phyloP scores from a whole-genome alignment of 805 yeast genomes.

The Yamadazyma insecticola region DNA sequence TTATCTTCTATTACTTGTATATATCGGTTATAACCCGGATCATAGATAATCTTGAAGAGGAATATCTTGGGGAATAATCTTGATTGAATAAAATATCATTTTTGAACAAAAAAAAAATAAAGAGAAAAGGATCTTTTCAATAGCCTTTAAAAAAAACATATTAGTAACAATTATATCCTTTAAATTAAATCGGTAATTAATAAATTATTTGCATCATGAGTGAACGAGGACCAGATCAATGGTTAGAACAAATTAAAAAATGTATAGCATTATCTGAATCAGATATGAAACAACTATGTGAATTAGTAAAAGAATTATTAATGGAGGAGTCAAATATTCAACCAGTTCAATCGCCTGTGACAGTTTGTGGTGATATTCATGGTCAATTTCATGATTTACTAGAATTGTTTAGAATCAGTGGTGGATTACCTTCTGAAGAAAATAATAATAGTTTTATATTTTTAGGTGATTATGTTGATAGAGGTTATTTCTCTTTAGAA shows the following conservation, averaged over 20 bases:
- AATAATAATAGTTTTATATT: conserved; percentile 55
- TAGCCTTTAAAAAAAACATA: too few species aligned
- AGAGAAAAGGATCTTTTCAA: too few species aligned
- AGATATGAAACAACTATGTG: conserved; percentile 96
- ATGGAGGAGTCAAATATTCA: conserved; percentile 97
- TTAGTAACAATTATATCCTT: too few species aligned
- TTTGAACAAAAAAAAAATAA: too few species aligned
- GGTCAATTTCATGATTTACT: conserved; percentile 95
- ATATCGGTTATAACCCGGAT: too few species aligned
- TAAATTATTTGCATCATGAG: too few species aligned
- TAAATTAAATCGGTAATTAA: too few species aligned
- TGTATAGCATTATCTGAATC: conserved; percentile 85
- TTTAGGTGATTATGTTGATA: conserved; percentile 93
- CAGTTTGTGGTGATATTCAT: conserved; percentile 96
- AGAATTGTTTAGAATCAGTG: conserved; percentile 84
- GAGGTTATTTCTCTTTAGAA: conserved; percentile 95
- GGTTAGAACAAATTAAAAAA: conserved; percentile 91
- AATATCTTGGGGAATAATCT: too few species aligned
- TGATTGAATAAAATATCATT: too few species aligned
- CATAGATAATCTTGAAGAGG: too few species aligned
- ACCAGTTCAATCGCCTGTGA: conserved; percentile 89
- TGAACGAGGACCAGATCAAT: conserved; percentile 64
- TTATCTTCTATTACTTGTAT: too few species aligned
- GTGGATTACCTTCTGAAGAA: conserved; percentile 80
- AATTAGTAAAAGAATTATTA: conserved; percentile 84